Evolutionary conservation across 2,329 filamentous ascomycete species (phyloP).

Genomic region (Aureobasidium subglaciale): DNA sequence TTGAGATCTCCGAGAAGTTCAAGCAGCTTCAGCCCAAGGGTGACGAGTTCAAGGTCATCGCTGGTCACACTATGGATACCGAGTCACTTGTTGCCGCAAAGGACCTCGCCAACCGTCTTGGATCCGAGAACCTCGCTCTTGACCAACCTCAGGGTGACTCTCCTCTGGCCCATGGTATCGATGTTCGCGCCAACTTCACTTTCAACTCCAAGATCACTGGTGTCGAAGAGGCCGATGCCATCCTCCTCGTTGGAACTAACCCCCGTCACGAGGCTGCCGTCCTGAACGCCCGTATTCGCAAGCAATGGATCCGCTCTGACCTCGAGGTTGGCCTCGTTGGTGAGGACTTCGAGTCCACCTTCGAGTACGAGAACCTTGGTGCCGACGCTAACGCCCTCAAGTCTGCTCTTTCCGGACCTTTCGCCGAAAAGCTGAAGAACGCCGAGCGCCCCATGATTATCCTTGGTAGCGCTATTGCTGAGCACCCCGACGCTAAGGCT

Average conservation of each 20-base stretch:
- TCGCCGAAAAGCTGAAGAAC: constrained; percentile 83
- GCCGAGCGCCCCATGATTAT: constrained; percentile 96
- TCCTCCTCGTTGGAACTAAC: constrained; percentile 92
- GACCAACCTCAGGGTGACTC: constrained; percentile 79
- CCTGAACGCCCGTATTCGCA: constrained; percentile 91
- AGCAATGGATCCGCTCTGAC: constrained; percentile 95
- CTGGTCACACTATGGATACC: constrained; percentile 83
- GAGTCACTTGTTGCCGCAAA: constrained; percentile 95
- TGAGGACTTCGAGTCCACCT: constrained; percentile 86
- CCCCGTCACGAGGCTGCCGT: constrained; percentile 91
- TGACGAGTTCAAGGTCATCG: constrained; percentile 93
- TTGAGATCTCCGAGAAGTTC: constrained; percentile 76
- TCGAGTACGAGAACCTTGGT: constrained; percentile 89
- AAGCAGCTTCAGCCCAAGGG: constrained; percentile 72
- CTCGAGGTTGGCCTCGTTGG: constrained; percentile 88
- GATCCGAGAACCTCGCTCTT: constrained; percentile 89
- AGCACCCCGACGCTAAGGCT: constrained; percentile 84
- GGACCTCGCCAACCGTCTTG: constrained; percentile 92
- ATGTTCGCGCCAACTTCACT: constrained; percentile 87
- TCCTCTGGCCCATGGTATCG: constrained; percentile 84
- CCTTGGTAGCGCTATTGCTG: constrained; percentile 83
- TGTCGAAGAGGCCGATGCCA: constrained; percentile 86
- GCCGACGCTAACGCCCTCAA: constrained; percentile 73
- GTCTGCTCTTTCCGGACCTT: constrained; percentile 73
- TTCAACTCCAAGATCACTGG: constrained; percentile 96